These are phyloP conservation scores for Aspergillus hancockii DNA, from an alignment of 495 filamentous ascomycete genomes.

Conservation along the genomic window DNA sequence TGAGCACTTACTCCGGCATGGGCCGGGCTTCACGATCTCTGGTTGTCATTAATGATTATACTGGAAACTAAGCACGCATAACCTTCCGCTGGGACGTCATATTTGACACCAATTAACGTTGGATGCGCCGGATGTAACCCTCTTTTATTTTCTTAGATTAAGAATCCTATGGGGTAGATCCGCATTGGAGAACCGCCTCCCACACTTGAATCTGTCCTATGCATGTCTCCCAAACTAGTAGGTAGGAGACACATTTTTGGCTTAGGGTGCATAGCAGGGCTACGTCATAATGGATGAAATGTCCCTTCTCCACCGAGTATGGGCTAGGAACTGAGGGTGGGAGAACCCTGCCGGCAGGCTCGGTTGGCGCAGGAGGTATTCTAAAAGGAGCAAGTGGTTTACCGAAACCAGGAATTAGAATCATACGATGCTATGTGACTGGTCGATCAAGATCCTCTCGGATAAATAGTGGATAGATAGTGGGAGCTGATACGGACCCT, in stretches of 20 bases:
- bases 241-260: no score
- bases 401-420: neutral
- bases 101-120: no score
- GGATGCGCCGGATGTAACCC: no score
- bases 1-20: neutral
- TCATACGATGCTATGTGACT: neutral
- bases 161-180: no score
- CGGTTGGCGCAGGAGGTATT: neutral
- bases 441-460: neutral
- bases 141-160: neutral
- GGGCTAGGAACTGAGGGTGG: no score
- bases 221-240: no score
- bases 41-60: neutral
- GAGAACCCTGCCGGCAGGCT: neutral
- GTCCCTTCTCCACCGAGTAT: neutral
- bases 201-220: no score
- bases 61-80: no score
- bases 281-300: neutral
- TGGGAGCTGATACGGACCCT: no score
- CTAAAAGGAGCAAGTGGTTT: neutral
- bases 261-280: neutral
- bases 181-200: no score
- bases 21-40: neutral
- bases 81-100: no score
- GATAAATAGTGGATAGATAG: neutral